A percentile compares a stretch with the other conserved stretches of the same genome.
These are phyloP conservation scores for Penicillium hordei DNA, from an alignment of 2,329 filamentous ascomycete genomes.

Conservation along the genomic window DNA sequence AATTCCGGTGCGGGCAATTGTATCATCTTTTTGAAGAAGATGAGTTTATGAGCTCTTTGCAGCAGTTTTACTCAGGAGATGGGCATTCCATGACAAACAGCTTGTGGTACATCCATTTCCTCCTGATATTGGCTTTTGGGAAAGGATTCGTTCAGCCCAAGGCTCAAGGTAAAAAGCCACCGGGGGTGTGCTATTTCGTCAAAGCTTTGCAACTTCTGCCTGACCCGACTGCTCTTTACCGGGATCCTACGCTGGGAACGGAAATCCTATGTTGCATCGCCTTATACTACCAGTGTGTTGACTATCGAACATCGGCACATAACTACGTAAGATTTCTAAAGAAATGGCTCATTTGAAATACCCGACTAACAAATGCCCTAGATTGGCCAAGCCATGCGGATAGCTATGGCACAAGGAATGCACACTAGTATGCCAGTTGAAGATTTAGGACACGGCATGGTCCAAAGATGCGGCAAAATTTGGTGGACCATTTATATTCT, in stretches of 20 bases:
- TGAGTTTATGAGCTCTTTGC: slow-evolving; percentile 48
- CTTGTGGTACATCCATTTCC: slow-evolving; percentile 55
- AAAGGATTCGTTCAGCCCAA: slow-evolving; percentile 52
- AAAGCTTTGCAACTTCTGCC: slow-evolving; percentile 48
- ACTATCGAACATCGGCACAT: slow-evolving; percentile 52
- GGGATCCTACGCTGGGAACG: slow-evolving; percentile 48
- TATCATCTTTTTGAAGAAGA: slow-evolving; percentile 56
- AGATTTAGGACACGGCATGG: slow-evolving; percentile 46
- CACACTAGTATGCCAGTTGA: slow-evolving; percentile 54
- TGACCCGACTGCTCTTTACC: slow-evolving; percentile 41
- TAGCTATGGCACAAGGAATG: slow-evolving; percentile 54
- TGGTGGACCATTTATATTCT: slow-evolving; percentile 60
- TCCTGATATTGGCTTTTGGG: slow-evolving; percentile 56
- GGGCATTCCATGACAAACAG: slow-evolving; percentile 27
- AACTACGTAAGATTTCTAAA: slow-evolving; percentile 47
- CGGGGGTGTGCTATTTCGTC: slow-evolving; percentile 50
- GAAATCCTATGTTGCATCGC: slow-evolving; percentile 52
- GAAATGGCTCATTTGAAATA: slow-evolving; percentile 42
- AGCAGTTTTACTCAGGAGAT: slow-evolving; percentile 42
- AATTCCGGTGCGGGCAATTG: slow-evolving; percentile 55
- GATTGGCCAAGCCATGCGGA: slow-evolving; percentile 57
- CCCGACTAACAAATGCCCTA: slow-evolving; percentile 43
- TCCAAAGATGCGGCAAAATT: slow-evolving; percentile 52
- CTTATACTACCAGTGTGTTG: slow-evolving; percentile 54
- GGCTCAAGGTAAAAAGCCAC: slow-evolving; percentile 40